These are phyloP conservation scores for Pythium brassicae DNA, from an alignment of 352 stramenopile species.

Conservation along the genomic window DNA sequence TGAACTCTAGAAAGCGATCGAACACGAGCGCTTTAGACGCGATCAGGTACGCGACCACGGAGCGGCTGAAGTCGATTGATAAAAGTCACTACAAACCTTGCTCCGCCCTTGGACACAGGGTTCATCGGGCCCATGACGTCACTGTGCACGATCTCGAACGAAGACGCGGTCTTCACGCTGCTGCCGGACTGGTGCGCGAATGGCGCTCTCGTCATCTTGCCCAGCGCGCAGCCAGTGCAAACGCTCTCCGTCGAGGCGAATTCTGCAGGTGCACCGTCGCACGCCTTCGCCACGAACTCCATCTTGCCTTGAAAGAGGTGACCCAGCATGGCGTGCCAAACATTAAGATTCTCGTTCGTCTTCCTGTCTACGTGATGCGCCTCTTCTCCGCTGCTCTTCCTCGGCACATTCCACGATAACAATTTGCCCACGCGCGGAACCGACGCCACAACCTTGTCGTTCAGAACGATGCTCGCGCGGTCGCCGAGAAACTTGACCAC, in stretches of 20 bases:
- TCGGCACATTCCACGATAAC: not conserved
- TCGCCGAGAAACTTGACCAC: not conserved
- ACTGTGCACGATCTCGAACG: not conserved
- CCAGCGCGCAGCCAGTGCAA: not conserved
- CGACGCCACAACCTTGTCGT: not conserved
- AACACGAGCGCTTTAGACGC: not conserved
- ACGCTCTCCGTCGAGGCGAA: not conserved
- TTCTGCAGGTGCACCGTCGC: no score
- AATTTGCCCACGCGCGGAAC: not conserved
- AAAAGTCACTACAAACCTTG: conserved; percentile 10
- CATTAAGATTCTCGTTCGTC: not conserved
- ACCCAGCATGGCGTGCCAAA: not conserved
- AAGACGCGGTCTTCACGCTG: not conserved
- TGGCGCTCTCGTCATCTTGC: not conserved
- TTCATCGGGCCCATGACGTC: not conserved
- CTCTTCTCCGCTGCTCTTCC: not conserved
- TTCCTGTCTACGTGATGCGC: not conserved
- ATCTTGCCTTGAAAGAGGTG: not conserved
- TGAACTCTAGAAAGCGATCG: conserved; percentile 3
- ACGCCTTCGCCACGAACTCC: not conserved
- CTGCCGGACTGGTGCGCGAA: not conserved
- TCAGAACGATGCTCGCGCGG: not conserved
- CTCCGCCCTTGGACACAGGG: not conserved
- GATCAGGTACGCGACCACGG: not conserved
- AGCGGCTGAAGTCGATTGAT: conserved; percentile 10